These are phyloP conservation scores for Kwoniella shivajii DNA, from an alignment of 1,284 basidiomycete genomes.

Conservation along the genomic window DNA sequence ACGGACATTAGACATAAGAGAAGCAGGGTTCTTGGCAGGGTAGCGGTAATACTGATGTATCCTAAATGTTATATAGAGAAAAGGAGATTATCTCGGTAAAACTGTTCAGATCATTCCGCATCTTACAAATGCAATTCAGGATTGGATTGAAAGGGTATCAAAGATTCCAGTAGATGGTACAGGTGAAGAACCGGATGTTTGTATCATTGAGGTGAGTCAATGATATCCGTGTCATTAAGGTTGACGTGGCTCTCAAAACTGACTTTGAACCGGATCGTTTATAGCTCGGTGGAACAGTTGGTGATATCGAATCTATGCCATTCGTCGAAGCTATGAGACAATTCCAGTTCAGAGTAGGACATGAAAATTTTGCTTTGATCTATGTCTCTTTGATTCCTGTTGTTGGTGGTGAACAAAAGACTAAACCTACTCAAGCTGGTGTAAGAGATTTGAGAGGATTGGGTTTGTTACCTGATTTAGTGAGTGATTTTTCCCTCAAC, in stretches of 20 bases:
- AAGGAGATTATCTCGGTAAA: slow-evolving; percentile 96
- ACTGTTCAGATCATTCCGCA: slow-evolving; percentile 98
- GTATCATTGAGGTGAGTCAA: slow-evolving; percentile 83
- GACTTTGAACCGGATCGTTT: no score
- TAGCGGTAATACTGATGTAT: neutral
- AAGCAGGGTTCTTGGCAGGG: neutral
- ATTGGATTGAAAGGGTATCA: slow-evolving; percentile 96
- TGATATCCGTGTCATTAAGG: neutral
- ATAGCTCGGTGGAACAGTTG: slow-evolving; percentile 92
- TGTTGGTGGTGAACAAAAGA: slow-evolving; percentile 98
- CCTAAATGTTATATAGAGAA: slow-evolving; percentile 63
- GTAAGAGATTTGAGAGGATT: slow-evolving; percentile 92
- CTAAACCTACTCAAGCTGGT: slow-evolving; percentile 97
- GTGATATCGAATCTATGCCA: slow-evolving; percentile 94
- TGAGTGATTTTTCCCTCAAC: slow-evolving; percentile 53
- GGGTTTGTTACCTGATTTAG: slow-evolving; percentile 89
- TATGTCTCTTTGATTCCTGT: slow-evolving; percentile 98
- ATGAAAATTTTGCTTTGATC: slow-evolving; percentile 95
- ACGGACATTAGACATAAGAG: no score
- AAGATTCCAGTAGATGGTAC: slow-evolving; percentile 94
- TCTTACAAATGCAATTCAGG: slow-evolving; percentile 94
- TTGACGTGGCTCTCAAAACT: no score
- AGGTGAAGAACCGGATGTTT: slow-evolving; percentile 90
- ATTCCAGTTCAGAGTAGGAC: slow-evolving; percentile 98
- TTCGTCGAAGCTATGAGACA: slow-evolving; percentile 99